A percentile compares a stretch with the other conserved stretches of the same genome.
These are phyloP conservation scores for Aspergillus avenaceus DNA, from an alignment of 495 filamentous ascomycete species.

Conservation along the genomic window DNA sequence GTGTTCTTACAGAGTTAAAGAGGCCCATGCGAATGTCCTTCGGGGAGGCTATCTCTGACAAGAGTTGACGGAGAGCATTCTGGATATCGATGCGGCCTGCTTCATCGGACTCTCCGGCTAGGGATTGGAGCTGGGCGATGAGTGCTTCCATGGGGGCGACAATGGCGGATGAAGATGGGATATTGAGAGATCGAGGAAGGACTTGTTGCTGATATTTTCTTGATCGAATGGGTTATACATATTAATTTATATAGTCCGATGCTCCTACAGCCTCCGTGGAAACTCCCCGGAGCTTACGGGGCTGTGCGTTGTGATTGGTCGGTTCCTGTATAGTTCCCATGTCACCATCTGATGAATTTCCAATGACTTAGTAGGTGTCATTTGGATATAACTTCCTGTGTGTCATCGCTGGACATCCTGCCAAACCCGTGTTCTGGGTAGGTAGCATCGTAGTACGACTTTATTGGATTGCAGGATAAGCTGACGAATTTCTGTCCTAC, in stretches of 20 bases:
- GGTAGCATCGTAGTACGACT: too few species aligned
- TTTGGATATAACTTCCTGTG: too few species aligned
- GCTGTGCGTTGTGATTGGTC: neutral
- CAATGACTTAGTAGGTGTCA: too few species aligned
- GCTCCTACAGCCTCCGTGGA: neutral
- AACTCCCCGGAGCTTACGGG: neutral
- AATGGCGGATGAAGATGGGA: neutral
- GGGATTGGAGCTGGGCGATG: constrained; percentile 17
- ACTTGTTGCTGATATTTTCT: neutral
- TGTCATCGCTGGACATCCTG: too few species aligned
- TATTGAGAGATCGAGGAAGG: too few species aligned
- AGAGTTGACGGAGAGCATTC: constrained; percentile 12
- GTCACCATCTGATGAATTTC: neutral
- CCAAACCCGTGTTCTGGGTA: too few species aligned
- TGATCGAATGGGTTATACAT: neutral
- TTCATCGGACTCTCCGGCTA: constrained; percentile 20
- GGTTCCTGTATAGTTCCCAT: neutral
- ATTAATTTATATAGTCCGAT: neutral
- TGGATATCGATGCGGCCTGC: constrained; percentile 17
- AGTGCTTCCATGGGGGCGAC: constrained; percentile 26
- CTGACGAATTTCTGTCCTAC: too few species aligned
- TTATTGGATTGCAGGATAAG: too few species aligned
- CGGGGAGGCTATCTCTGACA: constrained; percentile 18
- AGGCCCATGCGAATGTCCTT: constrained; percentile 15
- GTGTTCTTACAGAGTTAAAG: constrained; percentile 15